phyloP scores from a whole-genome alignment of 306 rosid species.

The Amphicarpaea edgeworthii region DNA sequence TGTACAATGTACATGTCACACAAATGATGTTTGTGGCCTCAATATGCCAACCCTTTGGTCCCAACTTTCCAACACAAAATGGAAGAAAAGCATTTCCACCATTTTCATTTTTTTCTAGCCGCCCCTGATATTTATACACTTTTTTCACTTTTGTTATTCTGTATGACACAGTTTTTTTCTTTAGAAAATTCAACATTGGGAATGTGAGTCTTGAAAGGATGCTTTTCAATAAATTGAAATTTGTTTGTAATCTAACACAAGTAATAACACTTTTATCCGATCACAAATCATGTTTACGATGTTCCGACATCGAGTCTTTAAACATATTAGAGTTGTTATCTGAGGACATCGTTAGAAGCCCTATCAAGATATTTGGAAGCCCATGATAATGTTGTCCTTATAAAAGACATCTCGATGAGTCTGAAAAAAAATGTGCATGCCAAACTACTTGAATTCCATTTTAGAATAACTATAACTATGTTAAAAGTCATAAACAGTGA shows the following conservation, averaged over 20 bases:
- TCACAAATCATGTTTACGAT: too few species aligned
- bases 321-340: too few species aligned
- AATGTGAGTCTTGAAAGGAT: not conserved
- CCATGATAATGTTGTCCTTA: too few species aligned
- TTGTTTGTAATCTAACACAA: not conserved
- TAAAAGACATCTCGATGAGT: too few species aligned
- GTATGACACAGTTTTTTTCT: not conserved
- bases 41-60: constrained; percentile 44
- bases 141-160: not conserved
- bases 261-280: too few species aligned
- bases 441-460: too few species aligned
- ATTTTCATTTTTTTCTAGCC: constrained; percentile 34
- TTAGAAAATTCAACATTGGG: not conserved
- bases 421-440: too few species aligned
- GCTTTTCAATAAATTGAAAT: constrained; percentile 1
- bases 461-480: too few species aligned
- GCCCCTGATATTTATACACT: constrained; percentile 31
- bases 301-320: too few species aligned
- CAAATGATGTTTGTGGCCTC: not conserved
- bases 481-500: too few species aligned
- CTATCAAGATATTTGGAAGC: too few species aligned
- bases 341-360: too few species aligned
- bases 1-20: not conserved
- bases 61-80: constrained; percentile 37
- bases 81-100: constrained; percentile 5